Evolutionary conservation across 306 rosid genomes (phyloP).

Genomic region (Glycine tomentella): DNA sequence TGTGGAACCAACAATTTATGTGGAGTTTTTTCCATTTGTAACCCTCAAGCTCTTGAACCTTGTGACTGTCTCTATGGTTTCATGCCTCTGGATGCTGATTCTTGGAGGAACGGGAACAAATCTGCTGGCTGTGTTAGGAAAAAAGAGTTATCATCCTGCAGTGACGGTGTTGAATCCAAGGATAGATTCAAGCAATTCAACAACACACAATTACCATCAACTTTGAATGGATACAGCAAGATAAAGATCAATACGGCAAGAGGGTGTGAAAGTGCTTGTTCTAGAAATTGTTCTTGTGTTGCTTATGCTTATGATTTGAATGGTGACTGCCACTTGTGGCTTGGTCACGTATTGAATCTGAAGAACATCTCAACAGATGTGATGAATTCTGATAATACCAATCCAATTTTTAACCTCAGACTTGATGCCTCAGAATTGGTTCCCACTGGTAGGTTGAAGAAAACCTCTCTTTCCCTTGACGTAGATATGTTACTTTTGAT

Average conservation of each 20-base stretch:
- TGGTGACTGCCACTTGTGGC: not conserved
- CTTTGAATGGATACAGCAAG: not conserved
- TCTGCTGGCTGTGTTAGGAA: conserved; percentile 41
- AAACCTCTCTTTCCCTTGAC: not conserved
- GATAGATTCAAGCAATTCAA: not conserved
- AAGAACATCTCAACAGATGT: conserved; percentile 12
- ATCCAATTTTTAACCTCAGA: conserved; percentile 25
- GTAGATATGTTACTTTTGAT: not conserved
- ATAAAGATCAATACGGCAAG: accelerated
- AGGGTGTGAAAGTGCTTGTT: conserved; percentile 16
- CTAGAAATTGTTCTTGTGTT: conserved; percentile 13
- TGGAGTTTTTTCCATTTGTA: conserved; percentile 36
- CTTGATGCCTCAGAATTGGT: conserved; percentile 10
- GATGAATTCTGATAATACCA: not conserved
- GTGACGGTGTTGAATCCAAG: not conserved
- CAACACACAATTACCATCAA: not conserved
- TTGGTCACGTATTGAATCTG: not conserved
- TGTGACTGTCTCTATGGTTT: conserved; percentile 26
- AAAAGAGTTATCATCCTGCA: not conserved
- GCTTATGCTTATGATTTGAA: conserved; percentile 19
- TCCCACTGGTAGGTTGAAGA: conserved; percentile 2
- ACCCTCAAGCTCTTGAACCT: not conserved
- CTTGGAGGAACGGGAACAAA: conserved; percentile 11
- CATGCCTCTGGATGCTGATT: not conserved
- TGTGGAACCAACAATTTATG: not conserved